Evolutionary conservation across 2,329 filamentous ascomycete genomes (phyloP), one percentile per base, ranked within the genome.

Genomic region (Beauveria varroae): DNA sequence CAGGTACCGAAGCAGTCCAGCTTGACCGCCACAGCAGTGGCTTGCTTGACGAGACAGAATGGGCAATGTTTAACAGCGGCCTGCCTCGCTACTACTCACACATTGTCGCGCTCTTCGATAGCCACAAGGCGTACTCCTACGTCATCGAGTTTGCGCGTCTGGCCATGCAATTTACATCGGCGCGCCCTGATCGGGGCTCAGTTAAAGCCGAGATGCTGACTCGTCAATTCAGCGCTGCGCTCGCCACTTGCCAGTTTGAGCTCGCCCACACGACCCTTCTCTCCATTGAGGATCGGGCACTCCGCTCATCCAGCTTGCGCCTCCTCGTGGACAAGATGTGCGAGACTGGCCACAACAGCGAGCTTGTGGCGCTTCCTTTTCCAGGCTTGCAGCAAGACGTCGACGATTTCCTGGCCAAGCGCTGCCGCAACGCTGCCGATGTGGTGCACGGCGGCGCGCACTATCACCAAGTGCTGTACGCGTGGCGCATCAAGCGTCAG

Each of bases 391-490:
- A 89, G 67, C 85, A 87, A 59, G 84, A 88, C 26, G 88, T 97
- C 20, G 93, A 99, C 70, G 84, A 86, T 5, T 86, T 91, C 43
- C 83, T 99, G 12, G 78, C 84, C 7, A 84, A 86, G 41, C 85
- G 90, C 67, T 91, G 90, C 71, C 84, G 84, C 65, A 83, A 84
- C 61, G 85, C 87, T 41, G 78, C 85, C 49, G 88, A 91, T 61
- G 82, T 91, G 43, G 79, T 78, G 61, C 78, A 76, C 44, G 85
- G 84, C 10, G 89, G 84, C 10, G 89, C 91, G n/a, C 89, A 91
- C 3, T 96, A 93, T 70, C 90, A 95, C 70, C 90, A 93, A 68
- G 88, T 97, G 61, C 84, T 98, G 53, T 96, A 97, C 72, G 87
- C 93, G 3, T 97, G 93, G 85, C 86, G 95, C 57, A 88, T 96